Conservation (phyloP, 208 protist species). For the Polymyxa betae region DNA sequence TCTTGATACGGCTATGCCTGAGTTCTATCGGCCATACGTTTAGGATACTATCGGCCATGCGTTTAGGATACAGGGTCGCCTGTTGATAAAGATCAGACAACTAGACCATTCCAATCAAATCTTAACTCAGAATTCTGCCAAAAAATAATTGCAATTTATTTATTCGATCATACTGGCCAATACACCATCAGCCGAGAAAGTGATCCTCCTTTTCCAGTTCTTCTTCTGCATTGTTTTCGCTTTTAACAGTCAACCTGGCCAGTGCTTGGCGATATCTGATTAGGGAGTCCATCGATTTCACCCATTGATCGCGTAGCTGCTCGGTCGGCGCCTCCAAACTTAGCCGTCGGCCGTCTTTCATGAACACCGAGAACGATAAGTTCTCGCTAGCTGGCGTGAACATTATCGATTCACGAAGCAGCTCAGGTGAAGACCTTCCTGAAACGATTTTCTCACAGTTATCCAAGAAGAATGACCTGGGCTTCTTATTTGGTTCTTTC, state of each 20-base stretch:
- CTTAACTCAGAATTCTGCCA: no score
- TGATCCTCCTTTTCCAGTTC: background rate
- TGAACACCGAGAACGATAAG: slow-evolving; percentile 38
- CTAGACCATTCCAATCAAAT: no score
- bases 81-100: no score
- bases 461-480: slow-evolving; percentile 13
- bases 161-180: background rate
- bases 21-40: no score
- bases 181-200: background rate
- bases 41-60: no score
- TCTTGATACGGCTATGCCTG: no score
- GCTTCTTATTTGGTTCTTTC: slow-evolving; percentile 23
- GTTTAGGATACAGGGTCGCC: no score
- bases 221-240: background rate
- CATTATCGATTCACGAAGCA: background rate
- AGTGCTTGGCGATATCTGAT: background rate
- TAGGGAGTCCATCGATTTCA: background rate
- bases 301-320: background rate
- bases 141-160: slow-evolving; percentile 38
- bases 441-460: background rate
- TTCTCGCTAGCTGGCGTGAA: background rate
- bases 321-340: background rate
- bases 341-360: slow-evolving; percentile 25
- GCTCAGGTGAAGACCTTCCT: background rate
- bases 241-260: background rate